These are phyloP conservation scores for Calonectria hawksworthii DNA, from an alignment of 2,329 filamentous ascomycete genomes.

Conservation along the genomic window DNA sequence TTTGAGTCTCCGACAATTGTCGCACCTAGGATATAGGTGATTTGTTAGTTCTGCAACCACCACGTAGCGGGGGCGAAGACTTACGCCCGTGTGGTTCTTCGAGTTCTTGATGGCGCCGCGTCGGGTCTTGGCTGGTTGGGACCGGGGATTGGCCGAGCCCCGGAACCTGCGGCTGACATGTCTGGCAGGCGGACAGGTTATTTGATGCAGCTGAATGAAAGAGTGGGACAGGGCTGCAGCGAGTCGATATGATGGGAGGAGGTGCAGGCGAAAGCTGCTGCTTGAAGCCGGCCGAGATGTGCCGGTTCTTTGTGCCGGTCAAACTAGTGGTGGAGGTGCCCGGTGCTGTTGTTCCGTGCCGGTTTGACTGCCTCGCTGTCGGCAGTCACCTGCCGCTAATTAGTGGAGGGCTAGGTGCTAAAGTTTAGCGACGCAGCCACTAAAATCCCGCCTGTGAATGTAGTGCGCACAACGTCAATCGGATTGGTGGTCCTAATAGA, in stretches of 20 bases:
- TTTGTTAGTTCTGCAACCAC: not conserved
- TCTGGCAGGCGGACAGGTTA: not conserved
- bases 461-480: not conserved
- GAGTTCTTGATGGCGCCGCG: not conserved
- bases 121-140: not conserved
- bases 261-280: not conserved
- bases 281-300: not conserved
- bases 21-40: slow-evolving; percentile 29
- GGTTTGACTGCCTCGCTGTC: not conserved
- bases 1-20: slow-evolving; percentile 38
- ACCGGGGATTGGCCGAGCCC: not conserved
- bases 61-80: not conserved
- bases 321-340: not conserved
- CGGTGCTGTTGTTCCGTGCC: slow-evolving; percentile 9
- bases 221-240: not conserved
- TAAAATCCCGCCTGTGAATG: not conserved
- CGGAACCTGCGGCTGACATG: not conserved
- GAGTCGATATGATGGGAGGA: not conserved
- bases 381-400: not conserved
- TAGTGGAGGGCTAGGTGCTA: not conserved
- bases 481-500: not conserved
- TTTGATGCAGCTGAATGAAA: not conserved
- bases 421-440: not conserved
- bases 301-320: slow-evolving; percentile 4
- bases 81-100: not conserved